Base-by-base conservation (phyloP, 2,329 filamentous ascomycete species). In the Aspergillus viridinutans region DNA sequence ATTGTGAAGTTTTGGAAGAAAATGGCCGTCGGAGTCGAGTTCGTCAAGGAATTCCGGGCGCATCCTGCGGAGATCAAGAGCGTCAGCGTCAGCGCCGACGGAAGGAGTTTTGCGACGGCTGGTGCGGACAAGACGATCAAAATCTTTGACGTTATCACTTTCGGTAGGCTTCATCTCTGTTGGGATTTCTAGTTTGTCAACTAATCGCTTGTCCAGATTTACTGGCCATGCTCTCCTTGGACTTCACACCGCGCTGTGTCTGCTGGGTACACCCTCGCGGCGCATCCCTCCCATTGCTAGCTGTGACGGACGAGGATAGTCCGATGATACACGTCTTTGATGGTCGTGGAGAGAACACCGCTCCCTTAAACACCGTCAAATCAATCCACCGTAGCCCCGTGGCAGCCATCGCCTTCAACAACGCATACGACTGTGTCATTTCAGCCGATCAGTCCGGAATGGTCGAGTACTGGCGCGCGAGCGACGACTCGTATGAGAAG, bases 1-100 rank as follows among this genome's bases (percentile, higher is more conserved):
- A 89, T 93, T 0, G 93, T 97, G 65, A 99, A 99, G 75, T 99
- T 99, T 74, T 99, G 94, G 94, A 99, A 99, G 79, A 99, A 99
- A 78, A 84, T 90, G 62, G 87, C 85, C 1, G 87, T 90, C 35
- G 90, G 90, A 0, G 90, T 99, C 57, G 95, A 99, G 76, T 99
- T 99, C 69, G 93, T 97, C 53, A 99, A 99, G 77, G 92, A 99
- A 76, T 99, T 96, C 78, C 88, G 87, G 69, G 92, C 94, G 7
- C 95, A 99, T 75, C 82, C 84, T 56, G 90, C 90, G 52, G 90
- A 95, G 69, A 90, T 97, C 69, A 86, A 81, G 59, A 89, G 88
- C 28, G 90, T 94, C 48, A 94, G 87, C 40, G 88, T 90, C 61
- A 97, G 93, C 75, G 84, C 87, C 43, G 94, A 99, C 74, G 94